Base-by-base conservation (phyloP, 129 eudicot genomes). In the Saposhnikovia divaricata region DNA sequence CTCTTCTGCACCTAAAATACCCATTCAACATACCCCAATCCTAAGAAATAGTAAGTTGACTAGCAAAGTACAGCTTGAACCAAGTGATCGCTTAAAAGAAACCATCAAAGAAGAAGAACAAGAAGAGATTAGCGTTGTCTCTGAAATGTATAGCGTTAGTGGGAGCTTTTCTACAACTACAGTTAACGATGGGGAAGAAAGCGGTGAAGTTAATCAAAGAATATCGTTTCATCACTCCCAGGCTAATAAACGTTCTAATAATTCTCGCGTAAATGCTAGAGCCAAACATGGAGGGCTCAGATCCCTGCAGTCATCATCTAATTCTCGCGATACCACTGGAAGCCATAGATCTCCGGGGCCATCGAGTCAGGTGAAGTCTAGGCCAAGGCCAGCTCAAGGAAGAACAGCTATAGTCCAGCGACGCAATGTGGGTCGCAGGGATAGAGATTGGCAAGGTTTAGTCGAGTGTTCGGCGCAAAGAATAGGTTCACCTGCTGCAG, bases 121-220 rank as follows among this genome's bases (percentile, higher is more conserved):
- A 38, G 88, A 80, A 14, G 79, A 50, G 80, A 13, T 39, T 2
- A 77, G 50, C 0, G 38, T 68, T 38, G 77, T 85, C 23, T 87
- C 96, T 4, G 97, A 92, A 77, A 79, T 92, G 84, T 87, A 80
- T 53, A 90, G 93, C 39, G 86, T 80, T 72, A 87, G 86, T 14
- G 97, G 88, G 80, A 92, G 93, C 83, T 88, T 77, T 79, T 90
- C 96, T 2, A 85, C 87, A 1, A 77, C 86, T 44, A 82, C 89
- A 59, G 71, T 89, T 42, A 81, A 70, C 16, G 91, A 83, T 15
- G 86, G 78, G 4, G 89, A 83, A 0, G 90, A 85, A 9, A 90
- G 80, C 23, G 93, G 69, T 61, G 69, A 85, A 81, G 93, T 87
- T 3, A 86, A 82, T 42, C 93, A 89, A 84, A 81, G 87, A 81